Conservation (phyloP, 2,329 filamentous ascomycete genomes). For the Colletotrichum nymphaeae region DNA sequence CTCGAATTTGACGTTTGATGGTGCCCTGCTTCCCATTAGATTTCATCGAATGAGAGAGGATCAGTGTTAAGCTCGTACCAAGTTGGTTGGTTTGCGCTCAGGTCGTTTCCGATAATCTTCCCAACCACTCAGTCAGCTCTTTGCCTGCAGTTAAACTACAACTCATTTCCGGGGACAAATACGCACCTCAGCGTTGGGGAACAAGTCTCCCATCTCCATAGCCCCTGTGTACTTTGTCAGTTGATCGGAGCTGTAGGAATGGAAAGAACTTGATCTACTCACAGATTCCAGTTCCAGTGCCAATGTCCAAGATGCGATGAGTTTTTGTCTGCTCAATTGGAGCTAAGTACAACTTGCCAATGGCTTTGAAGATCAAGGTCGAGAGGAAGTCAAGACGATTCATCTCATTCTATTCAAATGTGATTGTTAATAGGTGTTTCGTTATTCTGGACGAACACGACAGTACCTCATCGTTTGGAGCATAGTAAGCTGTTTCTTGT, state of each 20-base stretch:
- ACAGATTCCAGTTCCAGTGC: constrained; percentile 72
- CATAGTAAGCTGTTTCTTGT: neutral
- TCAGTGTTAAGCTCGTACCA: neutral
- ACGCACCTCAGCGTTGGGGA: neutral
- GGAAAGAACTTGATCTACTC: neutral
- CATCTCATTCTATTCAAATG: neutral
- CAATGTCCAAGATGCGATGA: constrained; percentile 64
- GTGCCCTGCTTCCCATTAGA: constrained; percentile 50
- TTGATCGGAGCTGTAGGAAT: neutral
- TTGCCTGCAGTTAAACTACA: too few relatives aligned
- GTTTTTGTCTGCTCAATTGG: constrained; percentile 12
- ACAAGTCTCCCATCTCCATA: constrained; percentile 6
- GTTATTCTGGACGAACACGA: neutral
- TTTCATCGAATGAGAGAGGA: neutral
- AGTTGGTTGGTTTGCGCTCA: constrained; percentile 18
- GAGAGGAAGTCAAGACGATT: constrained; percentile 19
- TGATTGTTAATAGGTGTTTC: neutral
- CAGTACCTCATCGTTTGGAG: neutral
- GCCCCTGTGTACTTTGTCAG: neutral
- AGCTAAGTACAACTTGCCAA: constrained; percentile 15
- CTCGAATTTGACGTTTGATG: constrained; percentile 73
- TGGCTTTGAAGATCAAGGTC: neutral
- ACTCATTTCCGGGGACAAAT: too few relatives aligned
- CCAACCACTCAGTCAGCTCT: neutral
- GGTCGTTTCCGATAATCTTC: constrained; percentile 24